Evolutionary conservation across 1,284 basidiomycete genomes (phyloP), one percentile per base, ranked within the genome.

Genomic region (Thelephora terrestris): DNA sequence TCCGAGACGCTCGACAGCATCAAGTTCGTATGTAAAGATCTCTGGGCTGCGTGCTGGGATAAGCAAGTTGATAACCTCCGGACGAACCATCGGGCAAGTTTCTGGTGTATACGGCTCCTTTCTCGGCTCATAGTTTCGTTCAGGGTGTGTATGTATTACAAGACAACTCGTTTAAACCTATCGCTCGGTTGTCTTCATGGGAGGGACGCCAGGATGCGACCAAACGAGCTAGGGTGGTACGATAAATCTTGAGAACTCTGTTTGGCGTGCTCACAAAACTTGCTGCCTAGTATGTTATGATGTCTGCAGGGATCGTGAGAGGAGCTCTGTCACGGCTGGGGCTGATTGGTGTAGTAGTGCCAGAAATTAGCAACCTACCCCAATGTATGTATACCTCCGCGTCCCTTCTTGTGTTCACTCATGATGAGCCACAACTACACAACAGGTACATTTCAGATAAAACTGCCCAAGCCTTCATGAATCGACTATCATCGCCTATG

Each of bases 11-110:
- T 97, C 7, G 93, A 97, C 57, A 82, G 81, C 14, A 84, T 97
- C 68, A 97, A 97, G 64, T 96, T 96, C 60, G 76, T 97, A 52
- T 97, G 93, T 71, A 97, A 97, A 62, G 93, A 97, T 53, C 70
- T 96, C n/a, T 93, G 91, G 91, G 73, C 75, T 0, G 75, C 81
- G 3, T 82, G 81, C 49, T 93, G 86, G 86, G 86, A 91, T 50
- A 94, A 95, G 61, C 94, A 96, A 64, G 91, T 96, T 1, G 93
- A 97, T 62, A 96, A 96, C 62, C 69, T 97, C 43, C 78, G 93
- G 43, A 97, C 93, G 7, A 97, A 97, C 63, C 93, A 96, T 65
- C 71, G 91, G 46, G 91, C 91, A 60, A 21, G 71, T 63, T 24
- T 14, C 35, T 46, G 24, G 7, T 6, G 2, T 42, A 20, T 20